Evolutionary conservation across 1,284 basidiomycete species (phyloP), one percentile per base, ranked within the genome.

Genomic region (Sanghuangporus weigelae): DNA sequence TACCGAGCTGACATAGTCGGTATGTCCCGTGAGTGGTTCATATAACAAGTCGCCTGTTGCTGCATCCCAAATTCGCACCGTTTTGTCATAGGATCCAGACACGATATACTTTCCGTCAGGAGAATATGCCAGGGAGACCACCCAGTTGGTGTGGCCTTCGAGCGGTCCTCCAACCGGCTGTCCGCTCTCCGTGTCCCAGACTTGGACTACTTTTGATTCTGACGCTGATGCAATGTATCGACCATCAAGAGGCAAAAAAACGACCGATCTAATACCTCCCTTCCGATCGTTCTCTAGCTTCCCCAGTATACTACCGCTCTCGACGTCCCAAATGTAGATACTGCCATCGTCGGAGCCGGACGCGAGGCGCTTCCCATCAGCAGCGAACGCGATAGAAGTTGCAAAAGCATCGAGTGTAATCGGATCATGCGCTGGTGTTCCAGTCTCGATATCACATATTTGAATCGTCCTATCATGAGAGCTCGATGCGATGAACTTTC

Each of bases 361-460:
- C 1, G 69, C 66, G 21, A 71, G 60, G 4, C 57, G 53, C 31
- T 38, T 56, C 2, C 70, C 70, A 55, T 72, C 68, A 3, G 64
- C 63, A 2, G 69, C 70, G 23, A 57, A 58, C 8, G 61, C 54
- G 8, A 57, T 19, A 19, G 44, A 58, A 60, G 31, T 54, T 36
- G 31, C 16, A n/a, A 35, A 35, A 26, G 31, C 31, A 8, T 38
- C 53, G 36, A 53, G 46, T 31, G 4, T 31, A 39, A 54, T 66
- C 59, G 63, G 49, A 23, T 66, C 63, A 2, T 46, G 44, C 11
- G n/a, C n/a, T 4, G 54, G 53, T 5, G n/a, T 11, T 14, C 54
- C 16, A 7, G 60, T 59, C 19, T 46, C 55, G 38, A 57, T 55
- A 46, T 65, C 54, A 64, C 66, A 67, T 14, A 67, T 39, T 12